phyloP scores from a whole-genome alignment of 139 green algal genomes.

The Chlorella sp. region DNA sequence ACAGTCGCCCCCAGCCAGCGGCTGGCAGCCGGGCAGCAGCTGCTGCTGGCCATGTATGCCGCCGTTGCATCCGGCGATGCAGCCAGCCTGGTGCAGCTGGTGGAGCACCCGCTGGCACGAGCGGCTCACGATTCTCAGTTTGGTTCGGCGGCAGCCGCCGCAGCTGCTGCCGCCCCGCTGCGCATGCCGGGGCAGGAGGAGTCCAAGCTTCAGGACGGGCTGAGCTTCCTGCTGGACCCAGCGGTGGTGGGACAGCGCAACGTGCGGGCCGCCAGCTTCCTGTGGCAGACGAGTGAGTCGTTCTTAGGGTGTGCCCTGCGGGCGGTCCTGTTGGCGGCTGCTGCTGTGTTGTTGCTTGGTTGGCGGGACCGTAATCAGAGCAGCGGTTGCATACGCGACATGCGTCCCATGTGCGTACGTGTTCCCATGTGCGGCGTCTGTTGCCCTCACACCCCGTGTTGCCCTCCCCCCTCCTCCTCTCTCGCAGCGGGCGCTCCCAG shows the following conservation, averaged over 20 bases:
- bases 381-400: background rate
- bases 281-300: conserved; percentile 10
- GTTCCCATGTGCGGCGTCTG: background rate
- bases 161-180: background rate
- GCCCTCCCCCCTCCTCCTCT: background rate
- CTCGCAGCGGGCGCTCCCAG: background rate
- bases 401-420: background rate
- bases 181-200: background rate
- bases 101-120: background rate
- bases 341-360: background rate
- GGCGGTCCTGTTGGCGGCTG: background rate
- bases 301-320: background rate
- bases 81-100: conserved; percentile 6
- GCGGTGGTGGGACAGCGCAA: background rate
- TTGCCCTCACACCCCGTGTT: background rate
- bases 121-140: background rate
- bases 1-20: too few species aligned
- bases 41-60: conserved; percentile 5
- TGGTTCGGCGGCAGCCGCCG: background rate
- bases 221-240: conserved; percentile 4
- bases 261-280: conserved; percentile 5
- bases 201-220: conserved; percentile 11
- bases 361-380: too few species aligned
- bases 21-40: background rate
- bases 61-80: background rate